Conservation (phyloP, 768 basidiomycete genomes). For the Lepiota venenata region DNA sequence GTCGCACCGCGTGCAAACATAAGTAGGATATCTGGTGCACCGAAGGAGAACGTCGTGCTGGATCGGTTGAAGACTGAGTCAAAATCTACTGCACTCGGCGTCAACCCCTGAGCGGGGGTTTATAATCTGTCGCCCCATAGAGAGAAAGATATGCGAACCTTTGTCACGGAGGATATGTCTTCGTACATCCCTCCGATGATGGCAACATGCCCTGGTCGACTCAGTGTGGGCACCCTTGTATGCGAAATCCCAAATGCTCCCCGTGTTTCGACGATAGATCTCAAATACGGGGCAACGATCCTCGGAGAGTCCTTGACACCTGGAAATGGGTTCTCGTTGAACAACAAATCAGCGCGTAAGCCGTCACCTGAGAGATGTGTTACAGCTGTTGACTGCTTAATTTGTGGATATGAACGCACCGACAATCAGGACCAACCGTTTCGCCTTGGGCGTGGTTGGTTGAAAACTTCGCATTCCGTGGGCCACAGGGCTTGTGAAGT, state of each 20-base stretch:
- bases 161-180: conserved; percentile 84
- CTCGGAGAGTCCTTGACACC: conserved; percentile 47
- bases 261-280: conserved; percentile 57
- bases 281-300: conserved; percentile 73
- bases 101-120: conserved; percentile 64
- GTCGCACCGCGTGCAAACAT: conserved; percentile 82
- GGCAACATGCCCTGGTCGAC: conserved; percentile 85
- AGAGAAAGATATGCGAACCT: conserved; percentile 46
- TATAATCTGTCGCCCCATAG: conserved; percentile 4
- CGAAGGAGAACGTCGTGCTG: conserved; percentile 74
- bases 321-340: conserved; percentile 59
- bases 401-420: conserved; percentile 34
- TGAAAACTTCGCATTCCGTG: conserved; percentile 67
- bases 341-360: conserved; percentile 76
- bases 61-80: conserved; percentile 89
- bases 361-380: conserved; percentile 59
- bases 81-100: conserved; percentile 83
- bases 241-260: conserved; percentile 86
- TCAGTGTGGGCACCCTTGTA: conserved; percentile 85
- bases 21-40: conserved; percentile 84
- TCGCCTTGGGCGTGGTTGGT: conserved; percentile 45
- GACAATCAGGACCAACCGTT: conserved; percentile 76
- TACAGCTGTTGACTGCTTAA: background rate
- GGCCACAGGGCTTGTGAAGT: conserved; percentile 82
- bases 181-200: conserved; percentile 94